phyloP scores from a whole-genome alignment of 495 filamentous ascomycete genomes.

The Elaphomyces granulatus region DNA sequence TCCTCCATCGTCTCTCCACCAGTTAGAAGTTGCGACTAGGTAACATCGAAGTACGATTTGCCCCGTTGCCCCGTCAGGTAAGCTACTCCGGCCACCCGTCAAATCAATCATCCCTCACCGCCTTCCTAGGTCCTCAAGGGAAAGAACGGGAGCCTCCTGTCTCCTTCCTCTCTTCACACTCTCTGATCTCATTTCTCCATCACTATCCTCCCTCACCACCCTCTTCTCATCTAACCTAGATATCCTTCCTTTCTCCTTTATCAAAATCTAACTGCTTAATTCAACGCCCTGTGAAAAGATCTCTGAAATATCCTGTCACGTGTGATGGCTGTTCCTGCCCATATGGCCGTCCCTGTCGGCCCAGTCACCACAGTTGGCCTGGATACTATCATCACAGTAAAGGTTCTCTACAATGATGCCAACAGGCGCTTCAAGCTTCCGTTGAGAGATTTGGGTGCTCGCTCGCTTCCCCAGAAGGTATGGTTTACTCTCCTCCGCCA shows the following conservation, averaged over 20 bases:
- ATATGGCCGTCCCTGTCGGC: conserved; percentile 13
- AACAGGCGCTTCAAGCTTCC: conserved; percentile 82
- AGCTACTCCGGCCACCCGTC: no score
- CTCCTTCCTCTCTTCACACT: background rate
- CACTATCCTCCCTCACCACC: no score
- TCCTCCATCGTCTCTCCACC: no score
- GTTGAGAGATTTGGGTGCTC: conserved; percentile 66
- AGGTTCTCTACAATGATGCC: conserved; percentile 58
- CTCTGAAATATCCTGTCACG: background rate
- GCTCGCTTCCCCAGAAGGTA: conserved; percentile 74
- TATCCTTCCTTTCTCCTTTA: no score
- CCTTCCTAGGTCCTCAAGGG: no score
- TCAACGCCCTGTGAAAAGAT: background rate
- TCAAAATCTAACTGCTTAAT: background rate
- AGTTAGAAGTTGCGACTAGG: no score
- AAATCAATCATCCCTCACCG: no score
- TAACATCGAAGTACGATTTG: no score
- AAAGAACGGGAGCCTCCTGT: background rate
- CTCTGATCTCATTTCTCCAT: background rate
- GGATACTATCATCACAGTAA: conserved; percentile 73
- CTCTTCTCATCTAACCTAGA: no score
- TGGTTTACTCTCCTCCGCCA: conserved; percentile 28
- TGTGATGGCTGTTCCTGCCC: background rate
- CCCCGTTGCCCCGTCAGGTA: no score
- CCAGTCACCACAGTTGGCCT: conserved; percentile 34